Evolutionary conservation across 2,329 filamentous ascomycete genomes (phyloP).

Genomic region (Geoglossum cookeanum): DNA sequence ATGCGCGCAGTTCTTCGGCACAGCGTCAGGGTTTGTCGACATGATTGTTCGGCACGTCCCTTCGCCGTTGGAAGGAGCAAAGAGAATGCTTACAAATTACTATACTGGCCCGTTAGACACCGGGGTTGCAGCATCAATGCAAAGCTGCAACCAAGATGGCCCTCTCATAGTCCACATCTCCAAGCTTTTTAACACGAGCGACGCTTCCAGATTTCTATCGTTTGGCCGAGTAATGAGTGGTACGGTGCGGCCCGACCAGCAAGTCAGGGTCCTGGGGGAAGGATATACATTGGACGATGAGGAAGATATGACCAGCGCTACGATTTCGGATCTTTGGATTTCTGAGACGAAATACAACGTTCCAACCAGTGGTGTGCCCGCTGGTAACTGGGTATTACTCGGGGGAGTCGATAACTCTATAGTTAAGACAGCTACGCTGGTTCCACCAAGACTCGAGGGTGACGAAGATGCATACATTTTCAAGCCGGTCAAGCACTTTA

Average conservation of each 20-base stretch:
- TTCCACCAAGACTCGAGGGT: constrained; percentile 61
- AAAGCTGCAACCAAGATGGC: constrained; percentile 68
- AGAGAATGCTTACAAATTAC: constrained; percentile 60
- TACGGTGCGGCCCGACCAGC: constrained; percentile 60
- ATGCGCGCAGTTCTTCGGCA: constrained; percentile 89
- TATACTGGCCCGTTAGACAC: constrained; percentile 83
- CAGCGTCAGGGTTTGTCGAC: constrained; percentile 77
- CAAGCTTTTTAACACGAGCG: constrained; percentile 76
- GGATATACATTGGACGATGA: constrained; percentile 93
- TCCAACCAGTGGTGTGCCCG: constrained; percentile 75
- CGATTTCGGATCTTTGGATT: constrained; percentile 72
- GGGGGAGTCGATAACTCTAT: constrained; percentile 94
- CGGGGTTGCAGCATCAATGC: constrained; percentile 62
- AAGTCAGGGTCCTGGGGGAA: constrained; percentile 83
- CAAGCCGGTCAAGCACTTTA: constrained; percentile 81
- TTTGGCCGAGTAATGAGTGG: constrained; percentile 89
- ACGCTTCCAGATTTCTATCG: constrained; percentile 80
- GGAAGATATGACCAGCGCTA: constrained; percentile 85
- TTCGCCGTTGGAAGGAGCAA: constrained; percentile 62
- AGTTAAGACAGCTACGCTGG: constrained; percentile 86
- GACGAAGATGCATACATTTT: constrained; percentile 93
- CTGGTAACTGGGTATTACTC: constrained; percentile 83
- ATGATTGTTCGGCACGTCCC: constrained; percentile 86
- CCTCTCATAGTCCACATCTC: constrained; percentile 83
- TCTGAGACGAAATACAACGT: constrained; percentile 88